Evolutionary conservation across 148 eudicot genomes (phyloP).

Genomic region (Rhododendron kiyosumense): DNA sequence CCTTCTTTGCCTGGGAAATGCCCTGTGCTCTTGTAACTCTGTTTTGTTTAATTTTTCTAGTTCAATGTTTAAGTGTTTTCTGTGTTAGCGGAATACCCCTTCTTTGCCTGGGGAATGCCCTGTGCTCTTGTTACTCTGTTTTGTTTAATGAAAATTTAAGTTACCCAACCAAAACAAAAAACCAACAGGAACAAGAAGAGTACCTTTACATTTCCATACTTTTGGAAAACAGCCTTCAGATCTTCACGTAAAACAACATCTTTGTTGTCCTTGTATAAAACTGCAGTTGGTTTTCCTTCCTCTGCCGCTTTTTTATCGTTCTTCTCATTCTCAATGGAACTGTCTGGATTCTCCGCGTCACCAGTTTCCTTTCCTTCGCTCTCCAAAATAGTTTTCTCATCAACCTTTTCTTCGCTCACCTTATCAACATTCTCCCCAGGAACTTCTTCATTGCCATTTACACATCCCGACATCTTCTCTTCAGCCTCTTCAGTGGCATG

Average conservation of each 20-base stretch:
- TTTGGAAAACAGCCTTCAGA: conserved; percentile 61
- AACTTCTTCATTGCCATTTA: conserved; percentile 21
- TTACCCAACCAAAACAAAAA: neutral
- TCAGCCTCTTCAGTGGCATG: conserved; percentile 26
- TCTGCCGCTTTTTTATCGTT: conserved; percentile 25
- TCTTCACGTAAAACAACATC: conserved; percentile 82
- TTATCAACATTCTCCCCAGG: conserved; percentile 22
- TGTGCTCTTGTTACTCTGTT: neutral
- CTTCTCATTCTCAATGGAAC: conserved; percentile 32
- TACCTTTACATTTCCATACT: conserved; percentile 87
- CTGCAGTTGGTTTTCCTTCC: conserved; percentile 26
- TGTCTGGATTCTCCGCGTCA: conserved; percentile 34
- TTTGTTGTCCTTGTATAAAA: conserved; percentile 45
- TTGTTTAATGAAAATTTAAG: no score
- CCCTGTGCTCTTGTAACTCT: no score
- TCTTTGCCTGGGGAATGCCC: neutral
- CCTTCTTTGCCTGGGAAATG: no score
- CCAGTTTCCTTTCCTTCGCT: conserved; percentile 43
- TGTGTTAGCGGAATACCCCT: no score
- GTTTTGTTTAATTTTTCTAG: no score
- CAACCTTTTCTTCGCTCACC: conserved; percentile 37
- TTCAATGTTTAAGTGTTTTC: no score
- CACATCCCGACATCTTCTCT: conserved; percentile 22
- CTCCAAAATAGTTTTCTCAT: conserved; percentile 29
- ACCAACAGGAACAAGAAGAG: neutral